These are phyloP conservation scores for Alternaria sp. DNA, from an alignment of 2,329 filamentous ascomycete species.

Conservation along the genomic window DNA sequence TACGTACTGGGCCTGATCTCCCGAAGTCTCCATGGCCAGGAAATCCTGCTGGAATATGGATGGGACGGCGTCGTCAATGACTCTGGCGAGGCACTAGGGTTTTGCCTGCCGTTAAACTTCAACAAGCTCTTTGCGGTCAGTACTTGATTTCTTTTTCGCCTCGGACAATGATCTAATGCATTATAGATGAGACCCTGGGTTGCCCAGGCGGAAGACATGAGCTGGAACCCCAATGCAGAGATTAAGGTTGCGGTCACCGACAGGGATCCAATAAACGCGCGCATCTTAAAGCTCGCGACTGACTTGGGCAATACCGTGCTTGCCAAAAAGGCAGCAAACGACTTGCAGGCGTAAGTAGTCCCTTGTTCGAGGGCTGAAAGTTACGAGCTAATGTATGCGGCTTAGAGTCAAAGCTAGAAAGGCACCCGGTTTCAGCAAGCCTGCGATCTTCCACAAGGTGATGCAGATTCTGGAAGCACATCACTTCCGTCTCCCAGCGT, in stretches of 20 bases:
- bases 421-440: constrained; percentile 75
- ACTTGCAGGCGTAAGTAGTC: constrained; percentile 67
- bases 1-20: constrained; percentile 95
- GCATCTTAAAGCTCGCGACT: constrained; percentile 82
- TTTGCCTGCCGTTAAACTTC: constrained; percentile 83
- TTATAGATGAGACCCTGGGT: constrained; percentile 49
- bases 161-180: constrained; percentile 19
- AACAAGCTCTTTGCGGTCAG: constrained; percentile 75
- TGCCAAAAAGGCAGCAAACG: constrained; percentile 82
- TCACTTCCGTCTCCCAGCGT: constrained; percentile 84
- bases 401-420: constrained; percentile 76
- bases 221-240: constrained; percentile 40
- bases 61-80: constrained; percentile 92
- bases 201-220: constrained; percentile 36
- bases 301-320: constrained; percentile 94
- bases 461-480: constrained; percentile 86
- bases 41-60: constrained; percentile 85
- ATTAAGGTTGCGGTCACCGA: constrained; percentile 66
- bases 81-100: constrained; percentile 81
- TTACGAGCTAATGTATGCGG: constrained; percentile 20
- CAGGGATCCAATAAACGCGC: constrained; percentile 67
- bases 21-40: constrained; percentile 86
- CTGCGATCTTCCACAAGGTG: constrained; percentile 81
- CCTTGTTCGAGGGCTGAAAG: not conserved
- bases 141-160: not conserved